A percentile compares a stretch with the other conserved stretches of the same genome.
phyloP scores from a whole-genome alignment of 2,329 filamentous ascomycete species.

The Colletotrichum lentis region DNA sequence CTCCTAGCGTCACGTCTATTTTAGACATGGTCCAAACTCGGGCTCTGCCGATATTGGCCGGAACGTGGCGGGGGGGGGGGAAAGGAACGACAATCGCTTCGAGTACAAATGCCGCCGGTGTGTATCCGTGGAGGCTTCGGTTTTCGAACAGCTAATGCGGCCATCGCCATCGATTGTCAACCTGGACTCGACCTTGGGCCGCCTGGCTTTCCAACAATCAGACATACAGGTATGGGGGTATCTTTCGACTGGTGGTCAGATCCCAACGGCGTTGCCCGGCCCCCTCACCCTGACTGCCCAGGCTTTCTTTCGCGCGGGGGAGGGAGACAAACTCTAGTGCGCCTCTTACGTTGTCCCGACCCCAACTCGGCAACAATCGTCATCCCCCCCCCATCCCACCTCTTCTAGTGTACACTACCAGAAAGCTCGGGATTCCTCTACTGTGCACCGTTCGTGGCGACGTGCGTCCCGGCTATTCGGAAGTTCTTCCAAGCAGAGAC shows the following conservation, averaged over 20 bases:
- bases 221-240: neutral
- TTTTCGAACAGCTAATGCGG: neutral
- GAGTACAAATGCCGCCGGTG: too few relatives aligned
- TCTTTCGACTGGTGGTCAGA: conserved; percentile 2
- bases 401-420: neutral
- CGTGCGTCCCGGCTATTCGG: neutral
- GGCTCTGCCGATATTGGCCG: neutral
- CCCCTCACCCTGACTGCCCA: neutral
- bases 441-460: neutral
- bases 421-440: neutral
- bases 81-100: neutral
- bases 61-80: neutral
- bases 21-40: neutral
- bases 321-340: neutral
- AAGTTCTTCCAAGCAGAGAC: neutral
- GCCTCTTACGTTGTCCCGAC: conserved; percentile 10
- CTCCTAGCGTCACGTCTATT: neutral
- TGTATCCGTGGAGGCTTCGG: neutral
- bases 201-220: neutral
- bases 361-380: conserved; percentile 24
- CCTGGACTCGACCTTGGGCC: neutral
- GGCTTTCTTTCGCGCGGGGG: neutral
- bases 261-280: conserved; percentile 3
- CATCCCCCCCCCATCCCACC: neutral
- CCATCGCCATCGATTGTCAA: neutral